Conservation (phyloP, 129 eudicot species). For the Mikania micrantha region DNA sequence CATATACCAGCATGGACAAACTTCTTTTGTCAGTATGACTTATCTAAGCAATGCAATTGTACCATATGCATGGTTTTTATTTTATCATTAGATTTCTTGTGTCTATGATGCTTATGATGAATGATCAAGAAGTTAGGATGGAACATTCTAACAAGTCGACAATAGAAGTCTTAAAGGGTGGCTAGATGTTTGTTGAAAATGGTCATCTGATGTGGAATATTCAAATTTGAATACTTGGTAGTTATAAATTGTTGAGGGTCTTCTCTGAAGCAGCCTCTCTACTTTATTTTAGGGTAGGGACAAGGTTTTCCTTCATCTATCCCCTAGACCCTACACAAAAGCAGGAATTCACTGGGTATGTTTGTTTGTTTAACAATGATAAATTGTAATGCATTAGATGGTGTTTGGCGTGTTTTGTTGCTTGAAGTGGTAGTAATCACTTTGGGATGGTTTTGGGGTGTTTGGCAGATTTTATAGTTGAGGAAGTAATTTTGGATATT, state of each 20-base stretch:
- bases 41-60: conserved; percentile 1
- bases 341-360: too few relatives aligned
- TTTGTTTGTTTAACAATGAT: too few relatives aligned
- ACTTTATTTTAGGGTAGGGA: too few relatives aligned
- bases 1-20: neutral
- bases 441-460: neutral
- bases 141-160: neutral
- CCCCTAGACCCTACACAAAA: too few relatives aligned
- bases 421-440: neutral
- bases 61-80: neutral
- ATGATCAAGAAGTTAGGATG: neutral
- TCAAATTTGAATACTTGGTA: neutral
- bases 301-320: too few relatives aligned
- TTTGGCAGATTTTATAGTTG: neutral
- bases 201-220: neutral
- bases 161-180: neutral
- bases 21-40: neutral
- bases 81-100: neutral
- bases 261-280: too few relatives aligned
- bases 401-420: neutral
- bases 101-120: neutral
- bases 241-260: too few relatives aligned
- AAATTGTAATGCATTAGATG: neutral
- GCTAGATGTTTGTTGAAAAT: neutral
- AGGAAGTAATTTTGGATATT: neutral